Evolutionary conservation across 768 basidiomycete species (phyloP), one percentile per base, ranked within the genome.

Genomic region (Kwoniella mangroviensis): DNA sequence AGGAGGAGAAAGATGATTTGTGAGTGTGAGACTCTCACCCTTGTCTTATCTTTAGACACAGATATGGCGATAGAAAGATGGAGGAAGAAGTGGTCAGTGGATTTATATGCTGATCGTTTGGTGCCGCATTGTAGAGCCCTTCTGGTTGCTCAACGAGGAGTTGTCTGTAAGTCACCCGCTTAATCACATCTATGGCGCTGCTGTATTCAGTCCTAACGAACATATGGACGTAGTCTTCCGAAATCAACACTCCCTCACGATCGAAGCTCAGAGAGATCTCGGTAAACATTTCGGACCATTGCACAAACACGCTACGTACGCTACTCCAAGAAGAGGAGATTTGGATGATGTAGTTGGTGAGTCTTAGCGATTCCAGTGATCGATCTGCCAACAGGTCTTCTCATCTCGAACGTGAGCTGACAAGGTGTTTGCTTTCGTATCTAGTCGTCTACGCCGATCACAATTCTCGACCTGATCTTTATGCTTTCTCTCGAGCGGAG

Each of bases 251-350:
- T 68, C 74, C 55, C 58, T 82, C 49, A 72, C 76, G 1, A 79
- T 82, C 65, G 81, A 82, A 40, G 60, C 71, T 10, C 81, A 82
- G 56, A 71, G 78, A 19, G 80, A 72, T 7, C 70, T 82, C 43
- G 81, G 81, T 28, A 45, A 59, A 19, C 74, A 81, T 71, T 82
- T 79, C 74, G 81, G 81, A 28, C 81, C 81, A 22, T 75, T 90
- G 87, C 92, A 94, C 82, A 91, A 90, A 79, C 92, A 94, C 77
- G 90, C 92, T 3, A 92, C 91, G 2, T 92, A 91, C 11, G 90
- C 90, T 0, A 86, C 93, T 58, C 90, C 92, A 1, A 84, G 84
- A 68, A 87, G 88, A 76, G 88, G 86, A 19, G 92, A 91, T 17
- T 68, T 80, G n/a, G 80, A 83, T 53, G 81, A 83, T 68, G 79